phyloP scores from a whole-genome alignment of 305 asterid genomes.

The Solanum hybrid region DNA sequence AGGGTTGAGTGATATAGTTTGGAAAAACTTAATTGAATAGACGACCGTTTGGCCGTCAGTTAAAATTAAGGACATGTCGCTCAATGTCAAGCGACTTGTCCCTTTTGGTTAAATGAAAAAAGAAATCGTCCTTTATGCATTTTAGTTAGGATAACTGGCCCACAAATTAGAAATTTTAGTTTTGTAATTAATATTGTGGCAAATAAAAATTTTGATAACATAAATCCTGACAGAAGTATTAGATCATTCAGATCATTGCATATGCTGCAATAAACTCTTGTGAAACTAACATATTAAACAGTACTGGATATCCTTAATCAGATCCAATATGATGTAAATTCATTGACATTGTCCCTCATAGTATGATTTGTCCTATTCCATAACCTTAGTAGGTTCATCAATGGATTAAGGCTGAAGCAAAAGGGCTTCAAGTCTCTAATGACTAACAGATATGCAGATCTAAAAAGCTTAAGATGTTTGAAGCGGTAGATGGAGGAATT shows the following conservation, averaged over 20 bases:
- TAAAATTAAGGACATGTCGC: no score
- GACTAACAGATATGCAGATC: not conserved
- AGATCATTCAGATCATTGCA: not conserved
- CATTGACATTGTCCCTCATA: not conserved
- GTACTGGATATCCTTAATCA: not conserved
- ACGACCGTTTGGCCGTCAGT: no score
- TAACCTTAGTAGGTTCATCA: no score
- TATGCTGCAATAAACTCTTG: not conserved
- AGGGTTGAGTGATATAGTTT: no score
- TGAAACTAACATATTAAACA: not conserved
- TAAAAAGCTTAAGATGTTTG: not conserved
- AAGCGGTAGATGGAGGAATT: not conserved
- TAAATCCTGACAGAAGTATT: not conserved
- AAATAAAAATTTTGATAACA: not conserved
- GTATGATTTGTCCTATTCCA: not conserved
- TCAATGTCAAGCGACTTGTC: no score
- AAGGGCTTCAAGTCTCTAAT: not conserved
- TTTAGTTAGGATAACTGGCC: no score
- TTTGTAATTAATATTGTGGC: not conserved
- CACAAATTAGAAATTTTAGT: not conserved
- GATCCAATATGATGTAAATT: not conserved
- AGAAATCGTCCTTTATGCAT: no score
- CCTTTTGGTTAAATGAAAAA: no score
- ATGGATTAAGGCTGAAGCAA: no score
- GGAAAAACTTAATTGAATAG: no score